phyloP scores from a whole-genome alignment of 2,329 filamentous ascomycete genomes.

The Fusarium azukiicola region DNA sequence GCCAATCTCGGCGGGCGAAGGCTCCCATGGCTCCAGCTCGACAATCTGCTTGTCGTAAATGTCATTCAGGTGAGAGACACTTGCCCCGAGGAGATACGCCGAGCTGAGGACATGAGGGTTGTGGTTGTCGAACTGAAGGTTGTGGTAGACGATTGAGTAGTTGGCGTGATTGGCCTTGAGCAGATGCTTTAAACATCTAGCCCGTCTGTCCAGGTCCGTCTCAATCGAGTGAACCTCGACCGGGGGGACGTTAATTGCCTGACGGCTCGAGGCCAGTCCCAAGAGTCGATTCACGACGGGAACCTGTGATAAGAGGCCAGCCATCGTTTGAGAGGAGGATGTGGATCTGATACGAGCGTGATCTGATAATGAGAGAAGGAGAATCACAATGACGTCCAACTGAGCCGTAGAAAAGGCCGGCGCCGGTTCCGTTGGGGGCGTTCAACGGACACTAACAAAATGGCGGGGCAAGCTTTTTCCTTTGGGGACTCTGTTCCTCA shows the following conservation, averaged over 20 bases:
- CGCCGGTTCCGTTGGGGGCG: conserved; percentile 51
- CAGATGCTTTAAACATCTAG: conserved; percentile 93
- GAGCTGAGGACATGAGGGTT: conserved; percentile 90
- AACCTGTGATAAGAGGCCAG: conserved; percentile 60
- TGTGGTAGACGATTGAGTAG: conserved; percentile 89
- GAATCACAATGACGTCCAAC: conserved; percentile 49
- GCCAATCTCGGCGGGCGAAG: conserved; percentile 92
- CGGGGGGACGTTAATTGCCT: conserved; percentile 79
- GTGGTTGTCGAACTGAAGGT: conserved; percentile 90
- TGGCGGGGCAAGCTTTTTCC: conserved; percentile 52
- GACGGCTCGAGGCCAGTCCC: conserved; percentile 50
- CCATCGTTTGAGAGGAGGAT: conserved; percentile 53
- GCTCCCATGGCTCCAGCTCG: conserved; percentile 88
- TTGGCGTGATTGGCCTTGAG: conserved; percentile 96
- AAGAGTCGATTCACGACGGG: conserved; percentile 55
- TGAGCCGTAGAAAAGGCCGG: conserved; percentile 35
- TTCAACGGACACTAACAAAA: conserved; percentile 51
- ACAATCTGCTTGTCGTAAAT: conserved; percentile 90
- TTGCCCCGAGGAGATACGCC: conserved; percentile 91
- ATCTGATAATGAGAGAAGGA: conserved; percentile 42
- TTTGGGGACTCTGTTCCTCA: conserved; percentile 37
- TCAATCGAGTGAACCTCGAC: conserved; percentile 91
- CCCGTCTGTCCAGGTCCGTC: conserved; percentile 87
- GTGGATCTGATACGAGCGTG: conserved; percentile 10
- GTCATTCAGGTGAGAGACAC: conserved; percentile 85